These are phyloP conservation scores for Podaxis sp. DNA, from an alignment of 768 basidiomycete species.

Conservation along the genomic window DNA sequence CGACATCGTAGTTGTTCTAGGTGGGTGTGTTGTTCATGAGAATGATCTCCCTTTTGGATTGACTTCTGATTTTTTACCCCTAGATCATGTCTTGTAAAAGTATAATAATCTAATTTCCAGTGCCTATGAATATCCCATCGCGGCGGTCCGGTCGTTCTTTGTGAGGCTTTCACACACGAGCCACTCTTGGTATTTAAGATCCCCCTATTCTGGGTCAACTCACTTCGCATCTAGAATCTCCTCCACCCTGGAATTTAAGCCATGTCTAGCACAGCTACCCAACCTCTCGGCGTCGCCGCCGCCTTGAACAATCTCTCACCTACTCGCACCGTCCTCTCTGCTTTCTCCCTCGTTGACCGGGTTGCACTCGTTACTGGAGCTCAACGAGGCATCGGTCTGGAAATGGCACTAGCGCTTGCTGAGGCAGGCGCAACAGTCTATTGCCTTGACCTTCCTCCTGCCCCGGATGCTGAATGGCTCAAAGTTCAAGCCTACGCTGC, in stretches of 20 bases:
- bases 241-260: background rate
- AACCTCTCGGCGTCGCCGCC: constrained; percentile 10
- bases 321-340: constrained; percentile 20
- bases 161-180: constrained; percentile 4
- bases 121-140: background rate
- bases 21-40: background rate
- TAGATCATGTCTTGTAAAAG: constrained; percentile 1
- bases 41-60: background rate
- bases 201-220: background rate
- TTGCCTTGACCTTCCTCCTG: constrained; percentile 57
- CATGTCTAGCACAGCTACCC: background rate
- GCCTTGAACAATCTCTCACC: constrained; percentile 9
- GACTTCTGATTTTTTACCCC: background rate
- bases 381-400: constrained; percentile 29
- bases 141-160: background rate
- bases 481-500: constrained; percentile 41
- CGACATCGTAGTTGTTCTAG: background rate
- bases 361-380: constrained; percentile 27
- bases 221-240: background rate
- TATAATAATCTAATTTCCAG: background rate
- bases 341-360: constrained; percentile 22
- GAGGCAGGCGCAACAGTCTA: constrained; percentile 40
- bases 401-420: constrained; percentile 26
- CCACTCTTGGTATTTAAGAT: background rate
- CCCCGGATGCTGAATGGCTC: constrained; percentile 49